Evolutionary conservation across 139 green algal genomes (phyloP).

Genomic region (Spirogloea muscicola): DNA sequence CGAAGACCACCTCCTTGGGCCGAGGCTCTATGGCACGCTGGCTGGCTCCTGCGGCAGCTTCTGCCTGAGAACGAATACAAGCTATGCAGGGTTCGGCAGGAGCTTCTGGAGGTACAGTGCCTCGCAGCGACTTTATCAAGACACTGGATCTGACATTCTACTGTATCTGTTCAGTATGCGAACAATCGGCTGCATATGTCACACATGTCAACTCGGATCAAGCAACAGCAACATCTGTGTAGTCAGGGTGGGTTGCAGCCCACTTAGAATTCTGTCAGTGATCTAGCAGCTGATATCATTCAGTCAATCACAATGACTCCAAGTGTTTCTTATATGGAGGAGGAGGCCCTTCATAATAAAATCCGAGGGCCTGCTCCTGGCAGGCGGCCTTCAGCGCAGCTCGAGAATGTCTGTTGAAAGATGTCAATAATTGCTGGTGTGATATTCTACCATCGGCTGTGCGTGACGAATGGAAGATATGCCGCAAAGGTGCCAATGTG

Average conservation of each 20-base stretch:
- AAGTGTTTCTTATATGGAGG: neutral
- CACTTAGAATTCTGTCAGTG: neutral
- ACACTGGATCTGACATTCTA: neutral
- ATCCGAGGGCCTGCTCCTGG: too few species aligned
- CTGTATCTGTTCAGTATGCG: neutral
- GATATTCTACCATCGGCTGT: conserved; percentile 26
- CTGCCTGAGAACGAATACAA: conserved; percentile 32
- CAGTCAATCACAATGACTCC: neutral
- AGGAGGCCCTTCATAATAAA: too few species aligned
- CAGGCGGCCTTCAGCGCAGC: conserved; percentile 22
- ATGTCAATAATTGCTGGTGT: conserved; percentile 39
- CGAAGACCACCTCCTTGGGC: conserved; percentile 23
- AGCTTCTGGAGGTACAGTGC: neutral
- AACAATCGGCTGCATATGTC: neutral
- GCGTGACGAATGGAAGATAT: conserved; percentile 32
- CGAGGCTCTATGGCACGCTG: conserved; percentile 45
- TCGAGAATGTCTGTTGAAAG: neutral
- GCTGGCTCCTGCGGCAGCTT: conserved; percentile 47
- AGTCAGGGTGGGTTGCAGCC: neutral
- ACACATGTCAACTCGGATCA: neutral
- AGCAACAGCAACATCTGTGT: neutral
- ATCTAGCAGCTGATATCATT: too few species aligned
- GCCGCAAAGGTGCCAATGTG: conserved; percentile 37
- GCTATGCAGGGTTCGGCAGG: neutral
- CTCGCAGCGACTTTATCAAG: too few species aligned